Percentiles rank a stretch among this genome's conserved stretches.
Evolutionary conservation across 208 protist species (phyloP).

Genomic region (Trypanosoma conorhini): DNA sequence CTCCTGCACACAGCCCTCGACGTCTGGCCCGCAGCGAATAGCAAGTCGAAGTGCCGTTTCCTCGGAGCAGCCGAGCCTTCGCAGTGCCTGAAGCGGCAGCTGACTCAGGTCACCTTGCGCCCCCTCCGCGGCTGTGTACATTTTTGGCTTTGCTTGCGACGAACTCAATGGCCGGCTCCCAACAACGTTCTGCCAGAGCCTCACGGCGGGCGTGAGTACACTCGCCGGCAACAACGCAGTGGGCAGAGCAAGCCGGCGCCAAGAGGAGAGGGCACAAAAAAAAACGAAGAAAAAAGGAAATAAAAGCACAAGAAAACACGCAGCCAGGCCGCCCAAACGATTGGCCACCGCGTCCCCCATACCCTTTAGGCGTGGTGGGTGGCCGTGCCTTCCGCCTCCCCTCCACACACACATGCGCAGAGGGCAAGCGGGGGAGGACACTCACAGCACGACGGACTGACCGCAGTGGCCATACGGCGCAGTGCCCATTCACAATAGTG

Average conservation of each 20-base stretch:
- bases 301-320: not conserved
- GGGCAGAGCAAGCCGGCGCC: not conserved
- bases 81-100: not conserved
- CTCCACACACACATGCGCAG: not conserved
- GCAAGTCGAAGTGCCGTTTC: conserved; percentile 1
- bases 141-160: not conserved
- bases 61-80: conserved; percentile 9
- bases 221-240: not conserved
- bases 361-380: not conserved
- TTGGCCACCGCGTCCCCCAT: not conserved
- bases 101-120: not conserved
- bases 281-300: not conserved
- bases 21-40: conserved; percentile 5
- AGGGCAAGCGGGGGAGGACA: not conserved
- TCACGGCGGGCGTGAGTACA: not conserved
- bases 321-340: not conserved
- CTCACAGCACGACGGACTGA: not conserved
- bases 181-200: not conserved
- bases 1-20: conserved; percentile 4
- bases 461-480: not conserved
- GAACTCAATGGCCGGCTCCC: not conserved
- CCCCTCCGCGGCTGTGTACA: not conserved
- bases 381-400: not conserved
- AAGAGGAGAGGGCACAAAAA: not conserved
- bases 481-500: not conserved